These are phyloP conservation scores for Mycena belliarum DNA, from an alignment of 768 basidiomycete genomes.

Conservation along the genomic window DNA sequence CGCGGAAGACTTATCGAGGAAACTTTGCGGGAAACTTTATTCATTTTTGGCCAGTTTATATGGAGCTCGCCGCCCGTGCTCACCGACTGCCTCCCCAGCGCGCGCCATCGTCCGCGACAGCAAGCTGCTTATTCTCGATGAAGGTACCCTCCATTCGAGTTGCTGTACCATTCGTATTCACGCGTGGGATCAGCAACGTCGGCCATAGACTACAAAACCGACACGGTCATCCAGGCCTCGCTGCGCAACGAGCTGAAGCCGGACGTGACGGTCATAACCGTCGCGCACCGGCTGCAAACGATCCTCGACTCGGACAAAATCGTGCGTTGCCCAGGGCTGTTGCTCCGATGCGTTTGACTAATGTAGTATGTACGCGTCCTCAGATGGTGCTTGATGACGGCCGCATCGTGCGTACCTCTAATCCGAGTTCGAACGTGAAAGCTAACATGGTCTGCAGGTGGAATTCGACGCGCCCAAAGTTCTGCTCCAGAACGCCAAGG, in stretches of 20 bases:
- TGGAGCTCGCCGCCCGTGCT: neutral
- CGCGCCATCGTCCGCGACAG: constrained; percentile 55
- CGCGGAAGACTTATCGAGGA: no score
- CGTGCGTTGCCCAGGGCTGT: constrained; percentile 20
- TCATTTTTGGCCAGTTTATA: no score
- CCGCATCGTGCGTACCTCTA: constrained; percentile 26
- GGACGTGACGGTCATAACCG: constrained; percentile 57
- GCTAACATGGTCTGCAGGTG: constrained; percentile 32
- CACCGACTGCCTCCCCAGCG: constrained; percentile 39
- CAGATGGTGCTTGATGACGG: constrained; percentile 52
- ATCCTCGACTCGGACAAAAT: constrained; percentile 60
- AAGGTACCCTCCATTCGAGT: constrained; percentile 26
- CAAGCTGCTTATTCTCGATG: constrained; percentile 55
- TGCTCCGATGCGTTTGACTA: neutral
- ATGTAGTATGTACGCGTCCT: neutral
- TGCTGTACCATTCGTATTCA: neutral
- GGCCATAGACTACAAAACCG: constrained; percentile 56
- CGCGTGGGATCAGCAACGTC: constrained; percentile 41
- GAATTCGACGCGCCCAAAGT: constrained; percentile 56
- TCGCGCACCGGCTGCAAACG: constrained; percentile 55
- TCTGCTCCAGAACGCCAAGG: constrained; percentile 53
- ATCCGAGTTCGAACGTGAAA: neutral
- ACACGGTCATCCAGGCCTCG: constrained; percentile 67
- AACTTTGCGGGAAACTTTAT: no score
- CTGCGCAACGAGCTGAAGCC: constrained; percentile 63